Evolutionary conservation across 805 yeast genomes (phyloP), one percentile per base, ranked within the genome.

Genomic region (Nematodospora valgi): DNA sequence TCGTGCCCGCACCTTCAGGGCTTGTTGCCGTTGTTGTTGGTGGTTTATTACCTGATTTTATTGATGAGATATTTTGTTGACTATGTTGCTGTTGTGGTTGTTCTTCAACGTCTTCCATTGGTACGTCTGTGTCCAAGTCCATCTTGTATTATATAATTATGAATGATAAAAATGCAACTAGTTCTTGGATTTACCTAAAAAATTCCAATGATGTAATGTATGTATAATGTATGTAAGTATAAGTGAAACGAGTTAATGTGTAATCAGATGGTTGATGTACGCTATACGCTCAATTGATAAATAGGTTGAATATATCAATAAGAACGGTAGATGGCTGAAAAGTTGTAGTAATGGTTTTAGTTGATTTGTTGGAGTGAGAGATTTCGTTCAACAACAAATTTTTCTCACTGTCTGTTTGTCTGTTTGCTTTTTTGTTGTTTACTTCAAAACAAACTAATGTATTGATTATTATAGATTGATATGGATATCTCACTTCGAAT

Each of bases 41-140:
- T 20, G 27, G 18, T 30, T 27, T n/a, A 27, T 5, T 27, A 11
- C 11, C 21, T 4, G 30, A 15, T 32, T 32, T 32, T 7, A 24
- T 15, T 14, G 32, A 15, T 16, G 34, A 6, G 3, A 29, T 27
- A 11, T 23, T 20, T 24, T 11, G 23, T 20, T 23, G 33, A 27
- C 9, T 28, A 12, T 12, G 52, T 58, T 33, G 56, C 51, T 40
- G 59, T 44, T 39, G 58, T 47, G 46, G 64, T 47, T 64, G 70
- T 40, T 67, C 68, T 46, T 67, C 77, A 43, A 82, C 87, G 52
- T 84, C 93, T 58, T 82, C 89, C 93, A 84, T 84, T 46, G 84
- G 88, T 40, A 82, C 82, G 57, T 84, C 94, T 37, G 83, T 74
- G 56, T 84, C 91, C 58, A 80, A 67, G 47, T 82, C 88, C 89